Base-by-base conservation (phyloP, 2,329 filamentous ascomycete genomes). In the Phyllosticta paracitricarpa region DNA sequence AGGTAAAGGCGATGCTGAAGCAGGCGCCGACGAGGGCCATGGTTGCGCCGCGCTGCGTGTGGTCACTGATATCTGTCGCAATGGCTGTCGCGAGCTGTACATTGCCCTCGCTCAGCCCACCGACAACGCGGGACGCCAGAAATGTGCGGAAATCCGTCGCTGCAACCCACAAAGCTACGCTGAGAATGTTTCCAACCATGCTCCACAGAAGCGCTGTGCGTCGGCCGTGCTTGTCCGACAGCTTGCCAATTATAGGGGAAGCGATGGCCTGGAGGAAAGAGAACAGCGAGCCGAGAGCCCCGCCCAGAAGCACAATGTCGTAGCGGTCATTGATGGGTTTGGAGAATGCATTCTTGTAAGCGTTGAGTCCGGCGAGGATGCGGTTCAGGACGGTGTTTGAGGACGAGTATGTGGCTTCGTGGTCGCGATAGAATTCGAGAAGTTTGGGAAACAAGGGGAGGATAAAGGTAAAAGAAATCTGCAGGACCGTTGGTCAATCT, bases 381-480 rank as follows among this genome's bases (percentile, higher is more conserved):
- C 83, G 84, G 64, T 91, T 87, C 25, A 99, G 85, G 33, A 96
- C 77, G 1, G 89, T 91, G 40, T 77, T 71, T 65, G 56, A 73
- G 68, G 77, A 75, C 61, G 65, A 69, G 59, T 75, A 68, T n/a
- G 77, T 70, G 25, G 82, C 82, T 76, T 97, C 92, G 75, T 86
- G 85, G 71, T 90, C 87, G 76, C 91, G 89, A 79, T 97, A 99
- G 82, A 97, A 97, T 69, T 95, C 89, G 75, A 97, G 88, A 54
- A 99, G 87, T 62, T 91, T 92, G 7, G 92, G 94, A 73, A 97
- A 99, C 40, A 99, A 84, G 0, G 94, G 94, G 8, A 99, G 87
- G 72, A 97, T 97, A 73, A 99, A 97, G 30, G 94, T 99, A 75
- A 99, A 99, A 61, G 93, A 97, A 70, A 97, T 90, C 93, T 97